Evolutionary conservation across 805 yeast genomes (phyloP), one percentile per base, ranked within the genome.

Genomic region (Schwanniomyces pseudopolymorphus): DNA sequence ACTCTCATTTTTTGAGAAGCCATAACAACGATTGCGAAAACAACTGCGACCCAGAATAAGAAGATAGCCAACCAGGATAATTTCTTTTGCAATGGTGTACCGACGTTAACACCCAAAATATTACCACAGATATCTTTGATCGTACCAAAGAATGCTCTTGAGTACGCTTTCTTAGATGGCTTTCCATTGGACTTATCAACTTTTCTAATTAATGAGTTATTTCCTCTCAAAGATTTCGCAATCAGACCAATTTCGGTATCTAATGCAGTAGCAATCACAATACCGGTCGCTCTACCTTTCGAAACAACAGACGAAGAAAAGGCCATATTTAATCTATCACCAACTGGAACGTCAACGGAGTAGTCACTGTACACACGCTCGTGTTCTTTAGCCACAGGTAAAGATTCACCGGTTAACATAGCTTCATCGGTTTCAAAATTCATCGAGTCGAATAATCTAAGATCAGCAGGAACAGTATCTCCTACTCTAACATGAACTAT

Each of bases 1-100:
- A 68, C 73, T 21, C 40, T 49, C 53, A 68, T 54, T 49, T 54
- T 63, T 47, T 68, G 73, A 2, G 71, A 61, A 1, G 58, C 72
- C 72, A 68, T 67, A 3, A 68, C 73, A 9, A 68, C 61, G 38
- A 68, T 66, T 5, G 73, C 73, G 57, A 68, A 67, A 16, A 68
- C 25, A 6, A 68, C 72, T 2, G 73, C 73, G 4, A 77, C 72
- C 62, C 77, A 74, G 51, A 77, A 77, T 47, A 77, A 70, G 44
- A 75, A 67, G 28, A 78, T 78, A 4, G 81, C 82, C 58, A 69
- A 49, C 80, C 79, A 57, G 52, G 77, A 58, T 63, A 80, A 48
- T 57, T 70, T 52, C 69, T 80, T 55, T 61, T 63, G 79, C 59
- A 64, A 73, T 49, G 63, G 75, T 52, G 81, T 78, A 57, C 73